Evolutionary conservation across 2,329 filamentous ascomycete species (phyloP), one percentile per base, ranked within the genome.

Genomic region (Hypoxylon rubiginosum): DNA sequence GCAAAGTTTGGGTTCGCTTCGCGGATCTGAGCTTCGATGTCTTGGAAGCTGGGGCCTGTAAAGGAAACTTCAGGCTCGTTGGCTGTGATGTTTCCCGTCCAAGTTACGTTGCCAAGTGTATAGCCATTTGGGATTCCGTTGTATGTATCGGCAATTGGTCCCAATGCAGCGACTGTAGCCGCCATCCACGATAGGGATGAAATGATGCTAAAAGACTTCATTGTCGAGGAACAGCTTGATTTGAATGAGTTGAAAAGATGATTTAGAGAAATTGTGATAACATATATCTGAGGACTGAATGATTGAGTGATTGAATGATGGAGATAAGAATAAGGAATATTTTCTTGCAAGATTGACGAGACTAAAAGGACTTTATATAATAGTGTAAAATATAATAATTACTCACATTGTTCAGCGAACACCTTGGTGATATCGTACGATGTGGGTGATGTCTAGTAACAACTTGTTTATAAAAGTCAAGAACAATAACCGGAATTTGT

Each of bases 1-100:
- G 49, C n/a, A 48, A 68, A 68, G 13, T 39, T 11, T 5, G 62
- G 57, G 51, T 68, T 57, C 0, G 19, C 48, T 24, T 41, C 8
- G 24, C 17, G 62, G 26, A 68, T 68, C 48, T 68, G 58, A 1
- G 32, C 21, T 17, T 68, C 62, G 32, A 68, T 66, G 28, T 62
- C 56, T n/a, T 21, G 15, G 21, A 68, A 52, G 55, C 34, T 60
- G 6, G 41, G 1, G 32, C 66, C 66, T 21, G 58, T 66, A 21
- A 68, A 57, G 6, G 58, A 45, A 24, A 51, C 24, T 21, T 66
- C 50, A 4, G 65, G 55, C 4, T 58, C 65, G 4, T 60, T 19
- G n/a, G 36, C 41, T 4, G 51, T 59, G 48, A 65, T 48, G n/a
- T 45, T 62, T 13, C 66, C 66, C 3, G 11, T 39, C 66, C 66